Base-by-base conservation (phyloP, 805 yeast species). In the Ogataea ganodermae region DNA sequence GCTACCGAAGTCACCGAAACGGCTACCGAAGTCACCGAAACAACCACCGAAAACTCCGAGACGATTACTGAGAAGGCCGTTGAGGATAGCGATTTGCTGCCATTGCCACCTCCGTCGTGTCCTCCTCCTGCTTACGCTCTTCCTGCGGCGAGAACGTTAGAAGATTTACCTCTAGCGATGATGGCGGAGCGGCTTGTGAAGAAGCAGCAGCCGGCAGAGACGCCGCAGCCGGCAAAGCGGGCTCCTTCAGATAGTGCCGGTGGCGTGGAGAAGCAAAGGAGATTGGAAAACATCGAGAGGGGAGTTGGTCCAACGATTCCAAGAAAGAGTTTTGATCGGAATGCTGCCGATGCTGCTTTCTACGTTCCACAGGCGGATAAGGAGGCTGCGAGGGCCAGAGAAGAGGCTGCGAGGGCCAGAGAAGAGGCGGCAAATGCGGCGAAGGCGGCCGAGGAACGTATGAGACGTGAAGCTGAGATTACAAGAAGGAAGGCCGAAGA, bases 91-190 rank as follows among this genome's bases (percentile, higher is more conserved):
- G 31, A 39, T n/a, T 20, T 40, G 16, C 52, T 45, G 33, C 52
- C 52, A 2, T 40, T 45, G 21, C 52, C 52, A 8, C 52, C 52
- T 13, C 52, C 52, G 20, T 39, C 52, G 26, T 42, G 31, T 28
- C 42, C 48, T 3, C 48, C 51, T 16, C 51, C 47, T 17, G 24
- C 30, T 3, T 23, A 16, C 14, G 33, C 42, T 12, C 41, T 24
- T 10, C 40, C 45, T 10, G 37, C n/a, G n/a, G n/a, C n/a, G n/a
- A n/a, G n/a, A n/a, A n/a, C n/a, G n/a, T n/a, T n/a, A n/a, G n/a
- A n/a, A n/a, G n/a, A n/a, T n/a, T n/a, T n/a, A n/a, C n/a, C n/a
- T n/a, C n/a, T n/a, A n/a, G n/a, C n/a, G n/a, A n/a, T n/a, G n/a
- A n/a, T n/a, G n/a, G n/a, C n/a, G n/a, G n/a, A n/a, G n/a, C n/a